Evolutionary conservation across 768 basidiomycete genomes (phyloP), one percentile per base, ranked within the genome.

Genomic region (Pleurotus tuber-regium): DNA sequence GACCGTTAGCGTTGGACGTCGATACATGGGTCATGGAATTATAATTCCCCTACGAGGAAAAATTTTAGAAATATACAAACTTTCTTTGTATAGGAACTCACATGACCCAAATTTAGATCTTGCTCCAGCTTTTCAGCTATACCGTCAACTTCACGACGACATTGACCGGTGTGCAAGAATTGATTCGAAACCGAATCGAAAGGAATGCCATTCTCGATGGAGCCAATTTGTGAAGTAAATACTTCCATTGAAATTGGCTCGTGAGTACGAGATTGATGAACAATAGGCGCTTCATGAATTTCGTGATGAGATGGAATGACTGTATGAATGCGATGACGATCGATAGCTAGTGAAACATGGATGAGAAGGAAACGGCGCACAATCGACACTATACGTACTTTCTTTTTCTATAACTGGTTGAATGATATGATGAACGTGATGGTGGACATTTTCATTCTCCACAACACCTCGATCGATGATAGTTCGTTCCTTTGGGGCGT

Each of bases 331-430:
- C 58, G 57, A 28, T 62, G 56, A 5, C 51, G 61, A n/a, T 66
- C 64, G 31, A 68, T 58, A 14, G 64, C 71, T 71, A 35, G 9
- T 1, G 11, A 12, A 41, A 33, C 14, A 14, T 50, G n/a, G 28
- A 19, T 14, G 29, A n/a, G 16, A 28, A 19, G 9, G 2, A 19
- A 10, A 28, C 25, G 2, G 25, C 30, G 35, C 25, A 14, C 23
- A 4, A 4, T 4, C n/a, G n/a, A n/a, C n/a, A n/a, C n/a, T 8
- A 5, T 5, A 60, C 69, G n/a, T 50, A 71, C 71, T 67, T 47
- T 71, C 65, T 68, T 71, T 70, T 57, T 71, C 61, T 36, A 72
- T 68, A 21, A 73, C 56, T 11, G 70, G 70, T 49, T 73, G 70
- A n/a, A 71, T 65, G 24, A 71, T 56, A 25, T 73, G 69, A 39